phyloP scores from a whole-genome alignment of 2,329 filamentous ascomycete genomes.

The Cladosporium cucumerinum region DNA sequence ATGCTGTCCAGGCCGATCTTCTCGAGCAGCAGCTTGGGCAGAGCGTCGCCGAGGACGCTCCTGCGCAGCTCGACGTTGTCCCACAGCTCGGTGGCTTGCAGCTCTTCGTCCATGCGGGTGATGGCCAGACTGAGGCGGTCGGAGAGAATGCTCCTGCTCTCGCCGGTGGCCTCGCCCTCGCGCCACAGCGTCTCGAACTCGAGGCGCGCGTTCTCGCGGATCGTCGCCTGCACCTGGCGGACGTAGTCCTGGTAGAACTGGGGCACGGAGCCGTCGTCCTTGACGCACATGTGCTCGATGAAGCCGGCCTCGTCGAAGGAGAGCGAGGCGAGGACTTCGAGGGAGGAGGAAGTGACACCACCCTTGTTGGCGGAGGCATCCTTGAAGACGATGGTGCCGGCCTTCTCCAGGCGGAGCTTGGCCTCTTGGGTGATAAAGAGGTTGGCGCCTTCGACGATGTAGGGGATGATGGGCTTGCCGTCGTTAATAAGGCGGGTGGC shows the following conservation, averaged over 20 bases:
- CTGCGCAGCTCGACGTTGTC: constrained; percentile 72
- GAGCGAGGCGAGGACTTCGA: constrained; percentile 90
- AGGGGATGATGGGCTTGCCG: constrained; percentile 82
- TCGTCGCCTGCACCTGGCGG: constrained; percentile 83
- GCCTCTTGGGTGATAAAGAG: constrained; percentile 98
- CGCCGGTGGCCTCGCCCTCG: constrained; percentile 78
- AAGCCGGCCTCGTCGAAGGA: constrained; percentile 91
- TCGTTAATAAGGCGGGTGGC: constrained; percentile 85
- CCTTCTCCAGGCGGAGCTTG: constrained; percentile 89
- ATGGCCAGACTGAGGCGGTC: constrained; percentile 90
- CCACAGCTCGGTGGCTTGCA: constrained; percentile 92
- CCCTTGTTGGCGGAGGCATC: constrained; percentile 98
- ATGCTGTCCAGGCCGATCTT: constrained; percentile 91
- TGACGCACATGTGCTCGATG: constrained; percentile 87
- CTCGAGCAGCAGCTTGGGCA: constrained; percentile 77
- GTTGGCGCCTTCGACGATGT: constrained; percentile 97
- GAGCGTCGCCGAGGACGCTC: constrained; percentile 76
- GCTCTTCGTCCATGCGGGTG: constrained; percentile 92
- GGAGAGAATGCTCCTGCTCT: constrained; percentile 78
- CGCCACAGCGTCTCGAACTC: constrained; percentile 99
- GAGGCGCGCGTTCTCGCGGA: constrained; percentile 83
- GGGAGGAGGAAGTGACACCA: constrained; percentile 92
- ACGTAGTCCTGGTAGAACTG: constrained; percentile 94
- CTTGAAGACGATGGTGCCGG: constrained; percentile 95
- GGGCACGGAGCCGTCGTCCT: constrained; percentile 71